Evolutionary conservation across 805 yeast species (phyloP).

Genomic region (Nakazawaea anatomiae): DNA sequence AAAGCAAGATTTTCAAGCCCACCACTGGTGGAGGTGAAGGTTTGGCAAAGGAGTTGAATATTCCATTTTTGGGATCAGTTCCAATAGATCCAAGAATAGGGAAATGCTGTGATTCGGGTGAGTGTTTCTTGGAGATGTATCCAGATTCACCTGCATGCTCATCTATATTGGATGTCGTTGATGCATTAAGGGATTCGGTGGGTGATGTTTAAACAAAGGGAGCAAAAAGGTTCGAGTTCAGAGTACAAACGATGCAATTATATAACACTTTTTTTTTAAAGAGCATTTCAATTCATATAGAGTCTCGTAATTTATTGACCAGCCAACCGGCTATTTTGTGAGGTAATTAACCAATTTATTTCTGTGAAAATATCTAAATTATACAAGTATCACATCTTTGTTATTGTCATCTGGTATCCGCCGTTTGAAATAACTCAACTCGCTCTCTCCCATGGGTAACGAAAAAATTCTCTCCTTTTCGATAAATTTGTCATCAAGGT

Average conservation of each 20-base stretch:
- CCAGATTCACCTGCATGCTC: slow-evolving; percentile 92
- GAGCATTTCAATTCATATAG: too few relatives aligned
- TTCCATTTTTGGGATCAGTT: slow-evolving; percentile 84
- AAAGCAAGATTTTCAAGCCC: slow-evolving; percentile 84
- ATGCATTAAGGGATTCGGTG: slow-evolving; percentile 53
- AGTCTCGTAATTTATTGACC: too few relatives aligned
- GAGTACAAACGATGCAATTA: neutral
- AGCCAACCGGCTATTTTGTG: too few relatives aligned
- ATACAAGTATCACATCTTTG: slow-evolving; percentile 2
- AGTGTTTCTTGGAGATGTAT: slow-evolving; percentile 70
- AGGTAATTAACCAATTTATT: too few relatives aligned
- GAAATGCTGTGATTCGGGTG: slow-evolving; percentile 79
- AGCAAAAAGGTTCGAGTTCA: neutral
- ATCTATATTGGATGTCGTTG: slow-evolving; percentile 83
- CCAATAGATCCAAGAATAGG: slow-evolving; percentile 97
- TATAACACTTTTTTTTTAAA: too few relatives aligned
- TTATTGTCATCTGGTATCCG: slow-evolving; percentile 7
- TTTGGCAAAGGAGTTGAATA: slow-evolving; percentile 69
- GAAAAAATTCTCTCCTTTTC: slow-evolving; percentile 28
- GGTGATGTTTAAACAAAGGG: slow-evolving; percentile 18
- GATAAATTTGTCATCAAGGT: slow-evolving; percentile 18
- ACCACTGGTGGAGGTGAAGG: slow-evolving; percentile 96
- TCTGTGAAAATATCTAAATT: neutral
- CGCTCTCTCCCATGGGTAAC: slow-evolving; percentile 42
- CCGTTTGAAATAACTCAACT: slow-evolving; percentile 28